Percentiles rank a stretch among this genome's conserved stretches.
Evolutionary conservation across 805 yeast species (phyloP).

Genomic region (Hanseniaspora occidentalis): DNA sequence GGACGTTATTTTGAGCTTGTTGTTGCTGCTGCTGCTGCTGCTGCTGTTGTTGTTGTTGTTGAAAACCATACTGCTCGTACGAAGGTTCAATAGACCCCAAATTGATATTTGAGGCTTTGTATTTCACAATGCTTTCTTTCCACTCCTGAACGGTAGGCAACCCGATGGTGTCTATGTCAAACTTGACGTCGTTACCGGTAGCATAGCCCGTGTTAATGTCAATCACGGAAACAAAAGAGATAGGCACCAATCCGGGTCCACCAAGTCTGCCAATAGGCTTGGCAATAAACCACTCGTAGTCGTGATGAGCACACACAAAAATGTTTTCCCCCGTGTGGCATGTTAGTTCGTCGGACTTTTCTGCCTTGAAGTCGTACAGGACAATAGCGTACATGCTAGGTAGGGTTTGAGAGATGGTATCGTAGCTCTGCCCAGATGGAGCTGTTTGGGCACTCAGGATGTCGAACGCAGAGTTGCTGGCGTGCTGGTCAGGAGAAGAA

Average conservation of each 20-base stretch:
- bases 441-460: constrained; percentile 10
- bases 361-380: constrained; percentile 74
- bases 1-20: constrained; percentile 7
- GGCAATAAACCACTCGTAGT: constrained; percentile 95
- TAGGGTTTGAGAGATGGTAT: constrained; percentile 2
- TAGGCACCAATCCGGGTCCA: constrained; percentile 95
- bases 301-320: constrained; percentile 91
- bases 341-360: constrained; percentile 67
- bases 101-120: constrained; percentile 80
- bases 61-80: not conserved
- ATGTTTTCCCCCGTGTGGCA: constrained; percentile 79
- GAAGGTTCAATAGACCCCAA: constrained; percentile 17
- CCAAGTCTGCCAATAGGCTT: constrained; percentile 91
- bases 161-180: constrained; percentile 50
- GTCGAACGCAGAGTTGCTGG: constrained; percentile 14
- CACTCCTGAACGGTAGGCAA: constrained; percentile 93
- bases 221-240: constrained; percentile 73
- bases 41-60: constrained; percentile 10
- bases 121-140: constrained; percentile 83
- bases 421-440: not conserved
- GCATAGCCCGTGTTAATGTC: constrained; percentile 58
- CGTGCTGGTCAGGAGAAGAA: constrained; percentile 9
- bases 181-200: constrained; percentile 39
- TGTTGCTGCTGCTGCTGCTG: constrained; percentile 9
- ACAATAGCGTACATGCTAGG: constrained; percentile 63